These are phyloP conservation scores for Penicillium corylophilum DNA, from an alignment of 2,329 filamentous ascomycete genomes.

Conservation along the genomic window DNA sequence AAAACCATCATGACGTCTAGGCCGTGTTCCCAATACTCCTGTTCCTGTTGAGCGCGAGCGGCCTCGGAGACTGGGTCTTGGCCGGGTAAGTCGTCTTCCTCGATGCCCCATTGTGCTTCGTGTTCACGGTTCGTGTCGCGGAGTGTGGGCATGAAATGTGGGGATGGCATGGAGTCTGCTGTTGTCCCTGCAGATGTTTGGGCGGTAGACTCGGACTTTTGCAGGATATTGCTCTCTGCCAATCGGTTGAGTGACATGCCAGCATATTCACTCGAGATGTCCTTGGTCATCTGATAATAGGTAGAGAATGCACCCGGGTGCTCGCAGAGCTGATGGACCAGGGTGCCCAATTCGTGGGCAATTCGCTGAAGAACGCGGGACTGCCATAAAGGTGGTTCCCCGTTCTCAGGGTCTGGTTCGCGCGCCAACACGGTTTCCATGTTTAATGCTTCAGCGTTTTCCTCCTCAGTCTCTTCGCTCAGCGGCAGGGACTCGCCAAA, in stretches of 20 bases:
- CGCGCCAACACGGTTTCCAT: slow-evolving; percentile 35
- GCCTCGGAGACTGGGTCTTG: slow-evolving; percentile 36
- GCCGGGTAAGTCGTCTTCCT: slow-evolving; percentile 53
- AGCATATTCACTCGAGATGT: slow-evolving; percentile 68
- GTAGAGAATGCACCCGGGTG: slow-evolving; percentile 88
- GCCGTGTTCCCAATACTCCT: slow-evolving; percentile 89
- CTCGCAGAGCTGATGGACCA: slow-evolving; percentile 79
- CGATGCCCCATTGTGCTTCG: slow-evolving; percentile 65
- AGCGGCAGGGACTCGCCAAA: slow-evolving; percentile 74
- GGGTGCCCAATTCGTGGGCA: slow-evolving; percentile 77
- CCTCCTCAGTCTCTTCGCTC: slow-evolving; percentile 12
- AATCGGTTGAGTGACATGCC: slow-evolving; percentile 60
- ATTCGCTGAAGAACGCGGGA: slow-evolving; percentile 77
- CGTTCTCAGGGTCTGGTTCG: slow-evolving; percentile 27
- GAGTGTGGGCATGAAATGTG: slow-evolving; percentile 53
- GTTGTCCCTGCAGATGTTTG: slow-evolving; percentile 14
- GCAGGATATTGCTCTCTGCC: slow-evolving; percentile 25
- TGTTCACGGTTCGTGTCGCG: slow-evolving; percentile 46
- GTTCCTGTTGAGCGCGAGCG: slow-evolving; percentile 52
- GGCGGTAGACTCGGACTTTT: slow-evolving; percentile 7
- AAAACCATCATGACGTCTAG: slow-evolving; percentile 91
- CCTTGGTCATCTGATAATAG: slow-evolving; percentile 66
- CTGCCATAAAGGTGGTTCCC: slow-evolving; percentile 46
- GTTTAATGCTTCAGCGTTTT: slow-evolving; percentile 34
- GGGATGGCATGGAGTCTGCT: slow-evolving; percentile 33